Evolutionary conservation across 2,329 filamentous ascomycete genomes (phyloP).

Genomic region (Akanthomyces uredinophilus): DNA sequence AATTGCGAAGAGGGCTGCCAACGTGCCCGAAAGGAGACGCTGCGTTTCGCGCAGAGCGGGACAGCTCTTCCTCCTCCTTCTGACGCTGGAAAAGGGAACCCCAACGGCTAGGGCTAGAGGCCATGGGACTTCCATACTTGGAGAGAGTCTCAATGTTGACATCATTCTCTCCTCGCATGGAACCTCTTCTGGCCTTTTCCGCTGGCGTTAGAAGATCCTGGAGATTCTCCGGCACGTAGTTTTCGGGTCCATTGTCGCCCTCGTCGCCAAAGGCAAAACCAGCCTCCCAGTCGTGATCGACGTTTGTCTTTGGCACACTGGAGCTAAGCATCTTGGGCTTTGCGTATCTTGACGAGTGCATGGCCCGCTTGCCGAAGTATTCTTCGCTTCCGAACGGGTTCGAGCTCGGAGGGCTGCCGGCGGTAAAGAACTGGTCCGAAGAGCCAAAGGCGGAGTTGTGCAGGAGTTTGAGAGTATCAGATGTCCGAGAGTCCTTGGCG

Average conservation of each 20-base stretch:
- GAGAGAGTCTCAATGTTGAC: constrained; percentile 40
- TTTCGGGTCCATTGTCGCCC: constrained; percentile 34
- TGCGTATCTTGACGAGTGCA: constrained; percentile 64
- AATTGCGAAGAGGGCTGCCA: constrained; percentile 60
- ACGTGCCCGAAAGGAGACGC: constrained; percentile 61
- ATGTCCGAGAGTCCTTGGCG: constrained; percentile 55
- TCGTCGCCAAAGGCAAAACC: constrained; percentile 76
- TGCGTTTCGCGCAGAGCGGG: constrained; percentile 31
- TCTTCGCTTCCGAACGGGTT: constrained; percentile 50
- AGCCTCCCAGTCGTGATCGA: constrained; percentile 59
- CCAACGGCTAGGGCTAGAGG: constrained; percentile 57
- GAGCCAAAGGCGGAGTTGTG: constrained; percentile 65
- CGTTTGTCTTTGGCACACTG: constrained; percentile 61
- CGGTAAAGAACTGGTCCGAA: constrained; percentile 55
- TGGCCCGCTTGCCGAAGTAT: constrained; percentile 64
- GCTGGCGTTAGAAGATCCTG: constrained; percentile 62
- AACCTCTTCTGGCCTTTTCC: constrained; percentile 61
- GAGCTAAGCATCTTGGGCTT: constrained; percentile 65
- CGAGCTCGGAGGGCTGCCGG: constrained; percentile 45
- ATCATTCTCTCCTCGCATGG: constrained; percentile 52
- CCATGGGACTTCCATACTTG: constrained; percentile 58
- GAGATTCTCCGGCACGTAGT: constrained; percentile 68
- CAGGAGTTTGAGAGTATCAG: constrained; percentile 58
- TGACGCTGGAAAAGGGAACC: constrained; percentile 56
- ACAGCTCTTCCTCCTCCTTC: constrained; percentile 50